Base-by-base conservation (phyloP, 176 grass and related monocot genomes). In the Aegilops longissima region DNA sequence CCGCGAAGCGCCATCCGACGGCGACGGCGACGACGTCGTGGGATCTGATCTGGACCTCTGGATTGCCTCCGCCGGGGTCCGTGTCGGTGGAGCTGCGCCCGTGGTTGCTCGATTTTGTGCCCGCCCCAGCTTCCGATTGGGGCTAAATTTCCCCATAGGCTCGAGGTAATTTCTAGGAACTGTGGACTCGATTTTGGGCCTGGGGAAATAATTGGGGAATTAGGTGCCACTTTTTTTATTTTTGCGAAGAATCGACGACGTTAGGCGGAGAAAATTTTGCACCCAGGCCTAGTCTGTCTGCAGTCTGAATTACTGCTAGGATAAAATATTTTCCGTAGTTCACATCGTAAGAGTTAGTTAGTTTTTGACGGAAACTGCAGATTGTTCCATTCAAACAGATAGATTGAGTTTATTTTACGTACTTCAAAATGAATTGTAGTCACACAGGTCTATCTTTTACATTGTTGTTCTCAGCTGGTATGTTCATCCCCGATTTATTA, bases 91-190 rank as follows among this genome's bases (percentile, higher is more conserved):
- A 76, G 16, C 36, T 38, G 36, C 36, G 36, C 36, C 36, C 36
- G 36, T 38, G 36, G 36, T 38, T 38, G 35, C 36, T 38, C 36
- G 75, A 73, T 79, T 65, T 5, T 4, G 3, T 2, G 42, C 12
- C 34, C 18, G 34, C 10, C 44, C 59, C 79, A 66, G 59, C 47
- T 8, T 76, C 44, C 44, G 45, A 3, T 10, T 75, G 14, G 24
- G 73, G 47, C 24, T 35, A 44, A 9, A 24, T 39, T 54, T 72
- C 70, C 12, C 69, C 44, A 8, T 38, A 30, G 29, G 2, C 29
- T 75, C 18, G 6, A 89, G 87, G 82, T 89, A 75, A 67, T 80
- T 73, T 39, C n/a, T 40, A 3, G 17, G n/a, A 56, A 84, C 42
- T 47, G 36, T 13, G 3, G 7, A 27, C 73, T 30, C 30, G 3